phyloP scores from a whole-genome alignment of 768 basidiomycete genomes.

The Pulveroboletus frians region DNA sequence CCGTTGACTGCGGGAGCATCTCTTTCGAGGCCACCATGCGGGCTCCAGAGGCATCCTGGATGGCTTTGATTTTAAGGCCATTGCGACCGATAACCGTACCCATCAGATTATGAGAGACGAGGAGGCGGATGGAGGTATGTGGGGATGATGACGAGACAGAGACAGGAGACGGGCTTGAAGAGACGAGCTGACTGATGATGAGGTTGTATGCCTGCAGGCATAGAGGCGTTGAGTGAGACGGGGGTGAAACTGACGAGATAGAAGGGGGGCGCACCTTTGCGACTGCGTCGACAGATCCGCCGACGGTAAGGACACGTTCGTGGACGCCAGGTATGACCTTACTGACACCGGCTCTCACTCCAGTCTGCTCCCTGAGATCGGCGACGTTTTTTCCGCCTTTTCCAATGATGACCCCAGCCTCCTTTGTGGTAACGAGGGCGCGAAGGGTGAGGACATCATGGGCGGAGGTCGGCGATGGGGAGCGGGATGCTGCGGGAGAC shows the following conservation, averaged over 20 bases:
- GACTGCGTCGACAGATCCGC: constrained; percentile 87
- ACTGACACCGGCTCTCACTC: constrained; percentile 97
- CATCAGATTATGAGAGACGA: constrained; percentile 99
- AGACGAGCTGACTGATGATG: constrained; percentile 87
- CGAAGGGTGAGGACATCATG: constrained; percentile 83
- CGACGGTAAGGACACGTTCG: constrained; percentile 94
- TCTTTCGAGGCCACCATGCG: constrained; percentile 99
- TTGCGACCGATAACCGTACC: constrained; percentile 95
- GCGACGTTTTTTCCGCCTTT: constrained; percentile 98
- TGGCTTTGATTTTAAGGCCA: constrained; percentile 98
- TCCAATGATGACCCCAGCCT: constrained; percentile 96
- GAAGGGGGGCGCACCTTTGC: constrained; percentile 59
- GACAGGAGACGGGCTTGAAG: constrained; percentile 67
- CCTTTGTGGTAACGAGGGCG: constrained; percentile 94
- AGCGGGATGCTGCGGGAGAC: constrained; percentile 65
- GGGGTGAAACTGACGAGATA: background rate
- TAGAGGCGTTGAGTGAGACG: constrained; percentile 9
- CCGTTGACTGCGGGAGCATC: constrained; percentile 98
- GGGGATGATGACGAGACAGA: constrained; percentile 58
- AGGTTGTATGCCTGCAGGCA: constrained; percentile 79
- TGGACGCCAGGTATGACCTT: constrained; percentile 98
- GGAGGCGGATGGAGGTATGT: constrained; percentile 89
- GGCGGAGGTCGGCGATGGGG: constrained; percentile 57
- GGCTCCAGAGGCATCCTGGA: constrained; percentile 92
- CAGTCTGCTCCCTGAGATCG: constrained; percentile 90